Conservation (phyloP, 2,329 filamentous ascomycete genomes). For the Arthrinium puccinioides region DNA sequence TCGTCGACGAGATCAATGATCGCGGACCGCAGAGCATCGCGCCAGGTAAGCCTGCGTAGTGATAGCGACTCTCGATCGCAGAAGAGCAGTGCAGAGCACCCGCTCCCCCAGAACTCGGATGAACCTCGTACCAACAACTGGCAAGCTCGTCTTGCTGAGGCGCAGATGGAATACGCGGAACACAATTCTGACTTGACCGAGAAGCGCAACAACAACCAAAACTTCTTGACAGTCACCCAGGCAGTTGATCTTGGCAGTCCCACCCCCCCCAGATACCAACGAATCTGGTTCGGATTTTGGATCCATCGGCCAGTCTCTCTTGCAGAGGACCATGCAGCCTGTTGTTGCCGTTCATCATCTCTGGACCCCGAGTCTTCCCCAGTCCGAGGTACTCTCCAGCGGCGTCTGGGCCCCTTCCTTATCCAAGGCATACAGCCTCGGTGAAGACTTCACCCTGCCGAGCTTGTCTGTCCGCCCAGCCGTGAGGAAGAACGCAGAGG, state of each 20-base stretch:
- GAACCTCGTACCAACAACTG: conserved; percentile 28
- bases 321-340: conserved; percentile 2
- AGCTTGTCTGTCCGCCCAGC: conserved; percentile 26
- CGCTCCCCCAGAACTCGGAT: conserved; percentile 23
- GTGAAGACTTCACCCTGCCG: conserved; percentile 15
- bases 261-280: conserved; percentile 47
- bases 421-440: conserved; percentile 1
- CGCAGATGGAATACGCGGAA: conserved; percentile 36
- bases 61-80: conserved; percentile 13
- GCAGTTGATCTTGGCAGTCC: conserved; percentile 37
- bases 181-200: conserved; percentile 29
- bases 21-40: conserved; percentile 30
- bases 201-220: conserved; percentile 27
- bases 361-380: conserved; percentile 13
- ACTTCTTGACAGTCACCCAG: conserved; percentile 30
- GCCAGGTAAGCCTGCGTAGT: conserved; percentile 20
- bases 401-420: conserved; percentile 15
- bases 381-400: conserved; percentile 3
- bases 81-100: conserved; percentile 16
- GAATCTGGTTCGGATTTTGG: conserved; percentile 33
- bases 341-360: conserved; percentile 8
- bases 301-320: conserved; percentile 8
- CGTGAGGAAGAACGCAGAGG: conserved; percentile 22
- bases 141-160: conserved; percentile 37
- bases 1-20: conserved; percentile 24